Base-by-base conservation (phyloP, 495 filamentous ascomycete genomes). In the Collariella sp. region DNA sequence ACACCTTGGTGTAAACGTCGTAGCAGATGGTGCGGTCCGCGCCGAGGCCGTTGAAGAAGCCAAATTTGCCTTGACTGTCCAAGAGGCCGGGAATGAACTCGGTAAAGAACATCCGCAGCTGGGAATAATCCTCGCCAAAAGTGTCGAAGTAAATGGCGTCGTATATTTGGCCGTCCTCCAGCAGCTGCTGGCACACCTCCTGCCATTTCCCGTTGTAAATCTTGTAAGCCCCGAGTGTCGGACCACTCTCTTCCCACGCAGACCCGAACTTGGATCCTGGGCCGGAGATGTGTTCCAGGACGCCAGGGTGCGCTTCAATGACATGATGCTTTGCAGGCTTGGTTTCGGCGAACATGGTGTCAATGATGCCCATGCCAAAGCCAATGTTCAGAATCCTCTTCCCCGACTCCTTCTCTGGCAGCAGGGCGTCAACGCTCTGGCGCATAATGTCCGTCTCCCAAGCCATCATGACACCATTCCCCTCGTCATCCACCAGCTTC, bases 121-220 rank as follows among this genome's bases (percentile, higher is more conserved):
- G 87, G 5, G 71, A 73, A 70, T 98, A 98, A 42, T 87, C 83
- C 71, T 97, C 94, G 7, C 91, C 93, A 61, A 96, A 98, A 0
- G 93, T 98, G 65, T 97, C 94, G 62, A 96, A 97, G 73, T 96
- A 98, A 51, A 98, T 91, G 33, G 86, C 90, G 67, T 98, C 89
- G 65, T 91, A 94, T 22, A 81, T 71, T 41, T 83, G 75, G 7
- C 84, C 83, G 43, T 82, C 69, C n/a, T 80, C 77, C 0, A 93
- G 69, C 7, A 98, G 75, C 26, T 71, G 68, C 0, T 85, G 86
- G 7, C 95, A 67, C 0, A 95, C 74, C 58, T 95, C 85, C 69
- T 95, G 89, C 90, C 90, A 96, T 55, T 76, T 77, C 7, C 90
- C 90, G 1, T 55, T 61, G 56, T 73, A 67, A 18, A 80, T 61